These are phyloP conservation scores for Cyberlindnera xishuangbannaensis DNA, from an alignment of 805 yeast genomes.

Conservation along the genomic window DNA sequence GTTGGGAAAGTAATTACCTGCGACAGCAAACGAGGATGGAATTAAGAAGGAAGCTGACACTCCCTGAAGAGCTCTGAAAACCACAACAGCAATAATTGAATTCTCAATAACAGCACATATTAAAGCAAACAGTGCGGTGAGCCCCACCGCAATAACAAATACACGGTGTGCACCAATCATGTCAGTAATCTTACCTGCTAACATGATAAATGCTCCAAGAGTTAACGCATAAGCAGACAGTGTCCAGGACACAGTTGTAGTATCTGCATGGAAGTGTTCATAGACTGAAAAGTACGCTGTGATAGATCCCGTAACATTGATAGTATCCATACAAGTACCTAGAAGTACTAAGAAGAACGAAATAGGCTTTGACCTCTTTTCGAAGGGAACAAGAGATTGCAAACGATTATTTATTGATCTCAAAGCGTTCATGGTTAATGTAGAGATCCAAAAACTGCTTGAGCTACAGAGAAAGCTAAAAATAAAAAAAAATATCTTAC, in stretches of 20 bases:
- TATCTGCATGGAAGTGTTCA: conserved; percentile 4
- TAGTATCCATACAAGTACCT: conserved; percentile 8
- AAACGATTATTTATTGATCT: too few relatives aligned
- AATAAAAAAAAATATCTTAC: too few relatives aligned
- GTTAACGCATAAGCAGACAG: conserved; percentile 40
- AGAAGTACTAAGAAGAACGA: not conserved
- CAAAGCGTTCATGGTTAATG: too few relatives aligned
- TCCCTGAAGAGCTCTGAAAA: conserved; percentile 42
- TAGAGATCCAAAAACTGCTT: too few relatives aligned
- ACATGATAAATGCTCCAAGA: conserved; percentile 37
- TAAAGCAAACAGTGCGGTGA: conserved; percentile 26
- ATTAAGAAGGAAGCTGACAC: conserved; percentile 36
- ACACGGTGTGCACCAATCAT: conserved; percentile 33
- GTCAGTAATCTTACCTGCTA: conserved; percentile 38
- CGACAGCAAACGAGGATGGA: conserved; percentile 32
- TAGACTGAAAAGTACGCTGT: conserved; percentile 4
- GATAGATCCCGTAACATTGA: conserved; percentile 8
- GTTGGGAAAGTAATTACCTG: conserved; percentile 27
- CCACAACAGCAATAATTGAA: conserved; percentile 31
- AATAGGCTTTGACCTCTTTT: not conserved
- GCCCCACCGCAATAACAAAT: conserved; percentile 23
- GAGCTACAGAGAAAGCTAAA: too few relatives aligned
- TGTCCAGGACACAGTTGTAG: conserved; percentile 35
- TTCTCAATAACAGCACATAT: conserved; percentile 32
- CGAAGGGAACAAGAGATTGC: not conserved